phyloP scores from a whole-genome alignment of 2,329 filamentous ascomycete genomes.

The Madurella fahalii region DNA sequence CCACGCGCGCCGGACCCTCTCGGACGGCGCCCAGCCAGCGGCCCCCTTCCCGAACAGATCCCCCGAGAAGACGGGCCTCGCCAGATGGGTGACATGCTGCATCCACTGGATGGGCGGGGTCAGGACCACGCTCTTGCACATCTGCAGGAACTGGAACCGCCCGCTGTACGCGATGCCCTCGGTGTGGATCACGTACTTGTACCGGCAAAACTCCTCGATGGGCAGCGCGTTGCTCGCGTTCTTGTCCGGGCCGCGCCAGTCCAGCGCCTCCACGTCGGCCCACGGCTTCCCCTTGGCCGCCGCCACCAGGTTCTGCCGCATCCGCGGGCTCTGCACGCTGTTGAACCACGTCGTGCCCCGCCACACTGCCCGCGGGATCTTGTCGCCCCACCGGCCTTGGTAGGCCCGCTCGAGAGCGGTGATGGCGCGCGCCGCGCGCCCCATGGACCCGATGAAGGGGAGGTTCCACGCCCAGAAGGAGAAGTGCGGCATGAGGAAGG shows the following conservation, averaged over 20 bases:
- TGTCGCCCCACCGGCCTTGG: slow-evolving; percentile 28
- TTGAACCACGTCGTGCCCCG: slow-evolving; percentile 51
- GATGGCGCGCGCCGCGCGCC: slow-evolving; percentile 38
- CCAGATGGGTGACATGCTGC: slow-evolving; percentile 48
- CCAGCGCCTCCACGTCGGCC: slow-evolving; percentile 46
- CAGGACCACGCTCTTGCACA: slow-evolving; percentile 46
- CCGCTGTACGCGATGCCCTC: slow-evolving; percentile 53
- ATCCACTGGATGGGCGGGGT: slow-evolving; percentile 46
- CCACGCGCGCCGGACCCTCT: slow-evolving; percentile 35
- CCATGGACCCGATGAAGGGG: slow-evolving; percentile 44
- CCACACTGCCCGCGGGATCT: slow-evolving; percentile 45
- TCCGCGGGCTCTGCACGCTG: slow-evolving; percentile 37
- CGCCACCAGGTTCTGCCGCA: slow-evolving; percentile 39
- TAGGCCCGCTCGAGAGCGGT: slow-evolving; percentile 32
- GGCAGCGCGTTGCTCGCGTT: slow-evolving; percentile 41
- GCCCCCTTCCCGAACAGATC: slow-evolving; percentile 22
- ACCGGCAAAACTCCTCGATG: slow-evolving; percentile 49
- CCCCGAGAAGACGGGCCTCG: slow-evolving; percentile 41
- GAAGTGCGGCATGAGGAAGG: slow-evolving; percentile 54
- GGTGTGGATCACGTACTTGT: slow-evolving; percentile 50
- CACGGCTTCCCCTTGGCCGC: slow-evolving; percentile 36
- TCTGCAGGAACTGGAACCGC: slow-evolving; percentile 48
- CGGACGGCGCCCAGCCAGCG: slow-evolving; percentile 20
- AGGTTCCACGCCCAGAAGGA: slow-evolving; percentile 52
- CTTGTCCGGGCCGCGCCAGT: slow-evolving; percentile 29